Evolutionary conservation across 768 basidiomycete genomes (phyloP), one percentile per base, ranked within the genome.

Genomic region (Kwoniella sp.): DNA sequence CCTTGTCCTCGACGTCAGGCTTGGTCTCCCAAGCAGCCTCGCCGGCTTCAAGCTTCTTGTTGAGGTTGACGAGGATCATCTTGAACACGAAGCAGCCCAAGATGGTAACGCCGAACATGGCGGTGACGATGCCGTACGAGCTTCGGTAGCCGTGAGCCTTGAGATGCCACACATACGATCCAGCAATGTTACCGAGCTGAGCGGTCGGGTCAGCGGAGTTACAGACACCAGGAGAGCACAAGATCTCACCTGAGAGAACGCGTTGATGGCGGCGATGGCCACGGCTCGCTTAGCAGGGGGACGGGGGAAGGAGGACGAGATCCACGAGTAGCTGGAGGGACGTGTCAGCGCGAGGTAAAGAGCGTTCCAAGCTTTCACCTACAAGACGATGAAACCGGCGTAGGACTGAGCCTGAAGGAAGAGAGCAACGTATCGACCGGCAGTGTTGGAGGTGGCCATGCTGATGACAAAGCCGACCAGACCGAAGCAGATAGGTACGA

Each of bases 201-300:
- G n/a, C n/a, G n/a, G n/a, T n/a, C n/a, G n/a, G n/a, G n/a, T n/a
- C n/a, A n/a, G n/a, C n/a, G n/a, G n/a, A n/a, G n/a, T n/a, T n/a
- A n/a, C n/a, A n/a, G n/a, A n/a, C n/a, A n/a, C n/a, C n/a, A n/a
- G n/a, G n/a, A n/a, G n/a, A n/a, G n/a, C n/a, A n/a, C n/a, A n/a
- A n/a, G n/a, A n/a, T n/a, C n/a, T n/a, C n/a, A n/a, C n/a, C n/a
- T n/a, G 84, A 8, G 85, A 84, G 65, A 88, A 82, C 34, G 84
- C 82, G 71, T 91, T 89, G 63, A 90, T 81, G 55, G 87, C 60
- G 6, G 88, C 89, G 41, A 93, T 78, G 11, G 85, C 85, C n/a
- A 90, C 85, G 2, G 89, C 86, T 4, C 89, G 83, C 74, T 91
- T 92, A n/a, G 84, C 82, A 4, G 88, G 80, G 22, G 89, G 84